Base-by-base conservation (phyloP, 345 rosid genomes). In the Syzygium oleosum region DNA sequence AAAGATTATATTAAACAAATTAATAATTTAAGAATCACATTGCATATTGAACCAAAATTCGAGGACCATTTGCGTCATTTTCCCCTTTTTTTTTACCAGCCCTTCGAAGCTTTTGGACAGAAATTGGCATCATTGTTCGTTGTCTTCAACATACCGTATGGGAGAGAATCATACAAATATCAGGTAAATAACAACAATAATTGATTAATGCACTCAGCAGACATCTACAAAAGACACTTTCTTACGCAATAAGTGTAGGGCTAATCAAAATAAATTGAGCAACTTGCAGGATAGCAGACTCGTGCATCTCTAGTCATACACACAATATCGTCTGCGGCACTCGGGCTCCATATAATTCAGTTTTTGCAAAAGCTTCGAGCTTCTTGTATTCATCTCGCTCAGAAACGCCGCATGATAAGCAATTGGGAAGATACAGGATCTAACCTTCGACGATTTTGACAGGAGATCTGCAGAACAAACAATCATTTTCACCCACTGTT, bases 401-500 rank as follows among this genome's bases (percentile, higher is more conserved):
- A 19, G 27, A 73, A 19, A 73, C 15, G 5, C 49, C 8, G 0
- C 49, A 38, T 0, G 43, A 12, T 1, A 2, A 59, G 51, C 25
- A 34, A 52, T 53, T 51, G 51, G 77, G 68, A 77, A 23, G 56
- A 29, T 16, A 31, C 11, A 53, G 25, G 84, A 84, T 77, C 91
- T 92, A 95, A 88, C 99, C 98, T 91, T 97, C 99, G 84, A 95
- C 90, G 46, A 96, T 90, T 90, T 97, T 97, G 84, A 95, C 99
- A 5, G 98, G 93, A 55, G 97, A 87, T 92, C 99, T 97, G 94
- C 92, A 92, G 52, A 52, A 87, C 87, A 49, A 77, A 77, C 90
- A 27, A 13, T 87, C 1, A 52, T 14, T 25, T 58, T 83, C 7
- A 84, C 31, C 41, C 46, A 27, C 12, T 68, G 41, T 41, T 52